phyloP scores from a whole-genome alignment of 1,284 basidiomycete genomes.

The Irpex lacteus region DNA sequence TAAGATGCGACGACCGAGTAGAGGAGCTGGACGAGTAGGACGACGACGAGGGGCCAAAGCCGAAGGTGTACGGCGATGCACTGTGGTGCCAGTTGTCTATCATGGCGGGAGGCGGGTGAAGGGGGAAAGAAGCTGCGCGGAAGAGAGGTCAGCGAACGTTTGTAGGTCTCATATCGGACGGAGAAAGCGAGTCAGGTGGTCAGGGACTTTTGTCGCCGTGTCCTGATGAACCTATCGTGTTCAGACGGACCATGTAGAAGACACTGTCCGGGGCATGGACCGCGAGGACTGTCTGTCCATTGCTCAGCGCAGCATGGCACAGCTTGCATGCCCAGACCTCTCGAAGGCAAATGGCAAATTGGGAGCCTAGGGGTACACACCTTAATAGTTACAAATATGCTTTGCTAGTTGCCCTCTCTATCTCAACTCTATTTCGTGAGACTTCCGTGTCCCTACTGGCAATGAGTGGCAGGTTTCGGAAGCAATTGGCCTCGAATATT shows the following conservation, averaged over 20 bases:
- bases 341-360: not conserved
- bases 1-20: slow-evolving; percentile 27
- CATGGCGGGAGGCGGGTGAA: slow-evolving; percentile 16
- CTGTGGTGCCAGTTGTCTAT: slow-evolving; percentile 24
- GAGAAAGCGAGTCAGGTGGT: slow-evolving; percentile 2
- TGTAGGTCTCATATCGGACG: not conserved
- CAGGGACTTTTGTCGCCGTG: not conserved
- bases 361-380: not conserved
- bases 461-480: no score
- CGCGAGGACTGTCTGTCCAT: not conserved
- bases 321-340: not conserved
- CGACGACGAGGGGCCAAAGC: slow-evolving; percentile 23
- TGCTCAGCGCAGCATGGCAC: not conserved
- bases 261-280: not conserved
- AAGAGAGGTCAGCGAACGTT: slow-evolving; percentile 7
- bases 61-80: slow-evolving; percentile 12
- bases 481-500: no score
- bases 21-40: slow-evolving; percentile 18
- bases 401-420: not conserved
- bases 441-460: no score
- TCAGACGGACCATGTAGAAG: not conserved
- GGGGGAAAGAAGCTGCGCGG: not conserved
- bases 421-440: no score
- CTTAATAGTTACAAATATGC: not conserved
- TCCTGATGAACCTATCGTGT: not conserved